A percentile compares a stretch with the other conserved stretches of the same genome.
phyloP scores from a whole-genome alignment of 2,329 filamentous ascomycete genomes.

The Aspergillus brasiliensis region DNA sequence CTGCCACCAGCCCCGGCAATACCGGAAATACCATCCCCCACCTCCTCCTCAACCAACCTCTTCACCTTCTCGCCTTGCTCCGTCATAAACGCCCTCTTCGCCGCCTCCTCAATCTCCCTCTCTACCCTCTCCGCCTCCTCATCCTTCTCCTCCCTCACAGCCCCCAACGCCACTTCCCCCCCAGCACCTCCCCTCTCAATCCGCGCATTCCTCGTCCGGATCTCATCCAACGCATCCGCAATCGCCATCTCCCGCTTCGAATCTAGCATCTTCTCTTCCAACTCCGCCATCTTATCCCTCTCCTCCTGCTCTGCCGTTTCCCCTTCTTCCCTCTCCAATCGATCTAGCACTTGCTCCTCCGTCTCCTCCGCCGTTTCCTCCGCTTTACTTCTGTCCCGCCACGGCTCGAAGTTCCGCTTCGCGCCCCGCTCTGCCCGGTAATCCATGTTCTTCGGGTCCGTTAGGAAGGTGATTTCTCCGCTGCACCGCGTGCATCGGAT shows the following conservation, averaged over 20 bases:
- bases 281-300: conserved; percentile 88
- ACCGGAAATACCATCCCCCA: conserved; percentile 32
- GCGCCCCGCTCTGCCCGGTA: conserved; percentile 81
- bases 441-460: conserved; percentile 93
- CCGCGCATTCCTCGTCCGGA: conserved; percentile 85
- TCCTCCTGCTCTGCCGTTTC: conserved; percentile 68
- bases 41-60: conserved; percentile 55
- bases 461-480: conserved; percentile 87
- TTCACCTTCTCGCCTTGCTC: conserved; percentile 59
- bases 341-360: conserved; percentile 81
- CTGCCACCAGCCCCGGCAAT: conserved; percentile 27
- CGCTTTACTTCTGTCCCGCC: conserved; percentile 64
- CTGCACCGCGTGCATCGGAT: conserved; percentile 86
- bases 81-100: conserved; percentile 73
- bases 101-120: conserved; percentile 79
- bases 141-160: conserved; percentile 59
- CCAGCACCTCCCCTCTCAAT: conserved; percentile 75
- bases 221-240: conserved; percentile 93
- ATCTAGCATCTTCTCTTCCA: conserved; percentile 91
- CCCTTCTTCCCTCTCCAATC: conserved; percentile 74
- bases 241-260: conserved; percentile 95
- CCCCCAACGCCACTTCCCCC: conserved; percentile 58
- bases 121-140: conserved; percentile 68
- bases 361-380: conserved; percentile 67
- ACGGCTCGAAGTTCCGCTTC: conserved; percentile 90